phyloP scores from a whole-genome alignment of 345 rosid genomes.

The Clarkia xantiana region DNA sequence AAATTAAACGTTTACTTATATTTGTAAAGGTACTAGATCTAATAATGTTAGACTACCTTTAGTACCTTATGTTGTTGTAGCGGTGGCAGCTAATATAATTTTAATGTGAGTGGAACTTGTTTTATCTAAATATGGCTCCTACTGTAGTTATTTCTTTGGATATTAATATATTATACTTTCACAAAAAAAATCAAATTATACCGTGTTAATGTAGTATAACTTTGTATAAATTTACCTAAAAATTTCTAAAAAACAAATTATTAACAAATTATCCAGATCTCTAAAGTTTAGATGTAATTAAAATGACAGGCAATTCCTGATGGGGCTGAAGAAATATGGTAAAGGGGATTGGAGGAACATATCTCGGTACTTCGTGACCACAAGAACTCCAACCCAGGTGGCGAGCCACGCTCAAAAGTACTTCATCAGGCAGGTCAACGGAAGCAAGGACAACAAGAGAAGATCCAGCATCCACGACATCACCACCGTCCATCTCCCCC shows the following conservation, averaged over 20 bases:
- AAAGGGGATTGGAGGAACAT: constrained; percentile 99
- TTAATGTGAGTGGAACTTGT: no score
- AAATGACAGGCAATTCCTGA: constrained; percentile 60
- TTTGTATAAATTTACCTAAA: no score
- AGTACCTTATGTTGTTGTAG: no score
- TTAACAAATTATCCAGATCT: background rate
- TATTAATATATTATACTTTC: no score
- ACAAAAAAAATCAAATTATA: no score
- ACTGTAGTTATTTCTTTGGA: no score
- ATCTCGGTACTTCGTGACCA: constrained; percentile 73
- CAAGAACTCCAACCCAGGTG: constrained; percentile 91
- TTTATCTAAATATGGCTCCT: no score
- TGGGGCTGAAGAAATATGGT: constrained; percentile 89
- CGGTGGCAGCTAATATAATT: no score
- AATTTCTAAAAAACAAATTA: background rate
- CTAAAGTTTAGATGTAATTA: constrained; percentile 7
- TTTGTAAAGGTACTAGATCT: no score
- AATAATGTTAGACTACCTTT: no score
- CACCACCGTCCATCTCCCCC: constrained; percentile 64
- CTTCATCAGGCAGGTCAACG: constrained; percentile 78
- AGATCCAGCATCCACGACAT: constrained; percentile 97
- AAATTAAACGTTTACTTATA: no score
- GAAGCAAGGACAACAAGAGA: constrained; percentile 91
- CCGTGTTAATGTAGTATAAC: no score
- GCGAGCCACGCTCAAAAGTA: constrained; percentile 99